Evolutionary conservation across 192 early-diverging fungal species (phyloP).

Genomic region (Rhizophagus clarus): DNA sequence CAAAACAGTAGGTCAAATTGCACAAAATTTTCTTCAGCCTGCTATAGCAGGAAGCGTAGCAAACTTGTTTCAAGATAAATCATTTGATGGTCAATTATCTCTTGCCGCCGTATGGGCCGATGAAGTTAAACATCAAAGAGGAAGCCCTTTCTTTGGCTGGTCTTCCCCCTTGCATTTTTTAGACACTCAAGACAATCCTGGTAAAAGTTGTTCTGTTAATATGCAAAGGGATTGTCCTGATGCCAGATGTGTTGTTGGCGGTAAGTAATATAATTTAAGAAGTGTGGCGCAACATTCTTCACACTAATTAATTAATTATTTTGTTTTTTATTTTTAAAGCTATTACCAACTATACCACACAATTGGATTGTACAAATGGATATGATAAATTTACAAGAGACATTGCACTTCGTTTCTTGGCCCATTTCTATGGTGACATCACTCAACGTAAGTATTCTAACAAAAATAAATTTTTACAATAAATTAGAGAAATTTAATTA

Average conservation of each 20-base stretch:
- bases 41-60: neutral
- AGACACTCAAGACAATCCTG: slow-evolving; percentile 20
- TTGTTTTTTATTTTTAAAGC: neutral
- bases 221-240: slow-evolving; percentile 10
- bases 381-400: neutral
- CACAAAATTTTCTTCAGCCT: slow-evolving; percentile 17
- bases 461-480: neutral
- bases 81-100: neutral
- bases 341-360: slow-evolving; percentile 21
- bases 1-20: slow-evolving; percentile 5
- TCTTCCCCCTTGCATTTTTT: slow-evolving; percentile 2
- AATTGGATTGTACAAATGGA: slow-evolving; percentile 14
- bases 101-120: slow-evolving; percentile 10
- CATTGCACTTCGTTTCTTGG: slow-evolving; percentile 15
- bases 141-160: neutral
- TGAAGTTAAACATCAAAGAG: neutral
- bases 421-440: slow-evolving; percentile 25
- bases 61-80: neutral
- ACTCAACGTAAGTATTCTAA: slow-evolving; percentile 24
- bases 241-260: slow-evolving; percentile 18
- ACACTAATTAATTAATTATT: neutral
- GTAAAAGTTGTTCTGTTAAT: slow-evolving; percentile 1
- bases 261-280: neutral
- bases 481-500: neutral
- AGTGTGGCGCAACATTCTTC: neutral